phyloP scores from a whole-genome alignment of 768 basidiomycete species.

The Auricularia cornea region DNA sequence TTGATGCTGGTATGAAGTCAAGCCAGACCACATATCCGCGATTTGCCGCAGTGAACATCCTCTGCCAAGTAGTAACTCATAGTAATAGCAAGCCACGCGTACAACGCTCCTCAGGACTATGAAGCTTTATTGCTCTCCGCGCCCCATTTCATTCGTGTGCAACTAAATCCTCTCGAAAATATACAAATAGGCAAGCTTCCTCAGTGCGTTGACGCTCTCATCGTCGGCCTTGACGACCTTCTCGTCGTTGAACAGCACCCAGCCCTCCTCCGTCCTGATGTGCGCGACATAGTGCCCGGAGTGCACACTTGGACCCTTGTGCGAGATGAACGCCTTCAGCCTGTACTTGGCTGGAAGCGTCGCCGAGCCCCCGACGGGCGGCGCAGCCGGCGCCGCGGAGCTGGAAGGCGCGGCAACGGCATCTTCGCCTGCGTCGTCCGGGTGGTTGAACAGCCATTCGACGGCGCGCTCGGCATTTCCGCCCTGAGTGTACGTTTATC shows the following conservation, averaged over 20 bases:
- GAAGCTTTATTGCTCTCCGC: too few species aligned
- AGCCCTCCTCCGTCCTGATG: constrained; percentile 48
- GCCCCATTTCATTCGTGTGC: too few species aligned
- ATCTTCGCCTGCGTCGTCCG: constrained; percentile 73
- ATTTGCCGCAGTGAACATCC: too few species aligned
- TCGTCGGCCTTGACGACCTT: constrained; percentile 87
- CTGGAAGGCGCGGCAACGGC: constrained; percentile 15
- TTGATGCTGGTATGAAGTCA: too few species aligned
- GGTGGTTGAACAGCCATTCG: constrained; percentile 94
- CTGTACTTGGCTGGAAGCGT: constrained; percentile 66
- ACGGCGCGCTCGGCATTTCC: constrained; percentile 79
- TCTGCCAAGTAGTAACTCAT: too few species aligned
- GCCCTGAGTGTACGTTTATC: constrained; percentile 31
- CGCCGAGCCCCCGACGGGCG: constrained; percentile 39
- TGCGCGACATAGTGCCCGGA: constrained; percentile 92
- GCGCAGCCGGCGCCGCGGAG: constrained; percentile 15
- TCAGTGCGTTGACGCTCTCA: constrained; percentile 73
- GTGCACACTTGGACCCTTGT: constrained; percentile 93
- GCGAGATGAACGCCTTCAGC: constrained; percentile 91
- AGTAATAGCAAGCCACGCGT: too few species aligned
- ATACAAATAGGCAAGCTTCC: constrained; percentile 87
- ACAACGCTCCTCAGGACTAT: too few species aligned
- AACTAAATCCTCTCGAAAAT: constrained; percentile 62
- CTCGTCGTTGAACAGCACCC: constrained; percentile 95
- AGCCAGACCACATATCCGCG: too few species aligned